These are phyloP conservation scores for Agapanthus africanus DNA, from an alignment of 106 monocot species.

Conservation along the genomic window DNA sequence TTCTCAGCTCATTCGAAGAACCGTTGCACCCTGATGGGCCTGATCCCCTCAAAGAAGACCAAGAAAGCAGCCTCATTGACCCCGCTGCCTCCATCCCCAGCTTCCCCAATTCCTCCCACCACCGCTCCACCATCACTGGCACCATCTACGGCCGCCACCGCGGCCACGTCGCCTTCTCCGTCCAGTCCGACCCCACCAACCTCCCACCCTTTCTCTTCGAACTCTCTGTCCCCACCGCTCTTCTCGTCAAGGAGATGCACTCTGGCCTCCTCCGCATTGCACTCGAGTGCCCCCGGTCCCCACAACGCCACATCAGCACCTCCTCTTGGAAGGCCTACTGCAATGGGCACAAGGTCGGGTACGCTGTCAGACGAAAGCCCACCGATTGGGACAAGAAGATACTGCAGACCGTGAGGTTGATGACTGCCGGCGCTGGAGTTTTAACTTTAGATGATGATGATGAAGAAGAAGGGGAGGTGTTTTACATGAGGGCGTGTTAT, in stretches of 20 bases:
- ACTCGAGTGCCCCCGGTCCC: slow-evolving; percentile 23
- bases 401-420: slow-evolving; percentile 10
- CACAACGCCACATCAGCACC: too few species aligned
- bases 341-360: slow-evolving; percentile 37
- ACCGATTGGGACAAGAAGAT: slow-evolving; percentile 18
- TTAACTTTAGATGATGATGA: background rate
- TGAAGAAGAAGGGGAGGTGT: slow-evolving; percentile 15
- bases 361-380: slow-evolving; percentile 27
- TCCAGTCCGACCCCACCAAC: slow-evolving; percentile 23
- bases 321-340: slow-evolving; percentile 44
- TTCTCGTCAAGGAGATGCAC: slow-evolving; percentile 33
- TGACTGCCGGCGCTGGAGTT: slow-evolving; percentile 29
- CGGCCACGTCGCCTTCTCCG: slow-evolving; percentile 40
- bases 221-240: slow-evolving; percentile 28
- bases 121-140: slow-evolving; percentile 23
- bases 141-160: slow-evolving; percentile 43
- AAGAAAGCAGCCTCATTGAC: slow-evolving; percentile 28
- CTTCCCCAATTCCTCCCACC: background rate
- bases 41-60: background rate
- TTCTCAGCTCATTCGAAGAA: slow-evolving; percentile 25
- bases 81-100: slow-evolving; percentile 9
- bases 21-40: too few species aligned
- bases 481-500: slow-evolving; percentile 46
- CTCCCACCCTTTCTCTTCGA: slow-evolving; percentile 40
- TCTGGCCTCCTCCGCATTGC: slow-evolving; percentile 38